phyloP scores from a whole-genome alignment of 805 yeast genomes.

The Teunomyces kruisii region DNA sequence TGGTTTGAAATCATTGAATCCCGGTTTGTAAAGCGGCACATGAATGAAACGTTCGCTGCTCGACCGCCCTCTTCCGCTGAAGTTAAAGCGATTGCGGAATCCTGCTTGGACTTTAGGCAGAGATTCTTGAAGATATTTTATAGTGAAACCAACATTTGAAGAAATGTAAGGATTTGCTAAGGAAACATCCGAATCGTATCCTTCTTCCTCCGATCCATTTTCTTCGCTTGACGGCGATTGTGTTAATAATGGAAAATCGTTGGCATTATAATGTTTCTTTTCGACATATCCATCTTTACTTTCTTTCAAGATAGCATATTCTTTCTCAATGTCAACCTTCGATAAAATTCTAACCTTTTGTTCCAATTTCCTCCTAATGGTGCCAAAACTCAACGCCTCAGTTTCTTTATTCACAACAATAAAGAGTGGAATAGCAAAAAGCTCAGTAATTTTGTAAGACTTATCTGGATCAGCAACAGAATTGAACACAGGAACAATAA shows the following conservation, averaged over 20 bases:
- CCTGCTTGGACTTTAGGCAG: not conserved
- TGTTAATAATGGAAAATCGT: slow-evolving; percentile 42
- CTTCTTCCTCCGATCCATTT: slow-evolving; percentile 28
- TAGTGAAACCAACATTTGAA: slow-evolving; percentile 49
- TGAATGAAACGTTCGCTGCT: slow-evolving; percentile 28
- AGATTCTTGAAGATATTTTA: slow-evolving; percentile 24
- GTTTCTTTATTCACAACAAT: slow-evolving; percentile 49
- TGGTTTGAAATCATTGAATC: slow-evolving; percentile 33
- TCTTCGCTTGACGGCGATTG: slow-evolving; percentile 16
- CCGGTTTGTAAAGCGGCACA: slow-evolving; percentile 47
- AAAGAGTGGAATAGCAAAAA: slow-evolving; percentile 79
- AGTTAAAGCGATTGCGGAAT: slow-evolving; percentile 4
- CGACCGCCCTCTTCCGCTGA: not conserved
- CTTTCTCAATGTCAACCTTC: slow-evolving; percentile 19
- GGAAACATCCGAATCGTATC: slow-evolving; percentile 48
- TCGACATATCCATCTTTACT: slow-evolving; percentile 7
- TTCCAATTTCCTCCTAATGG: slow-evolving; percentile 58
- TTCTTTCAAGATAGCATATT: slow-evolving; percentile 20
- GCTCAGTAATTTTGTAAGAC: slow-evolving; percentile 37
- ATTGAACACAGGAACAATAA: slow-evolving; percentile 61
- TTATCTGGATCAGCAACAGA: slow-evolving; percentile 36
- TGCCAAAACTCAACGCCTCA: slow-evolving; percentile 57
- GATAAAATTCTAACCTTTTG: slow-evolving; percentile 26
- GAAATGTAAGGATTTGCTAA: slow-evolving; percentile 52
- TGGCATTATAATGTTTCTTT: slow-evolving; percentile 19